Percentiles rank a stretch among this genome's conserved stretches.
phyloP scores from a whole-genome alignment of 345 rosid genomes.

The Linum trigynum region DNA sequence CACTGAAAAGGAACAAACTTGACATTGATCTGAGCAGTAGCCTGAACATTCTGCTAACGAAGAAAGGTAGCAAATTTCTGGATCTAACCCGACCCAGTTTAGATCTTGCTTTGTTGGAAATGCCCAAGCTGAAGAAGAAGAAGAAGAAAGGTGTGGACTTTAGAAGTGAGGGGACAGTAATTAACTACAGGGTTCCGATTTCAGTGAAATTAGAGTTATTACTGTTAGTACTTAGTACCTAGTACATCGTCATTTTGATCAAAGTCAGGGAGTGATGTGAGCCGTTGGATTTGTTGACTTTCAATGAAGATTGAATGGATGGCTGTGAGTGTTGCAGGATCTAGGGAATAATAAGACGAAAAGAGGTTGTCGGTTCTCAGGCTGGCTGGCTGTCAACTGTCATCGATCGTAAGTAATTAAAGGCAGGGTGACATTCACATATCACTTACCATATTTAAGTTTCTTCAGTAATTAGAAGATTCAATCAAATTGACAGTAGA shows the following conservation, averaged over 20 bases:
- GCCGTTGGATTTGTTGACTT: slow-evolving; percentile 11
- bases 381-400: too few species aligned
- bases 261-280: background rate
- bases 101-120: slow-evolving; percentile 10
- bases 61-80: slow-evolving; percentile 9
- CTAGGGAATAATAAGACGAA: background rate
- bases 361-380: background rate
- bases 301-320: background rate
- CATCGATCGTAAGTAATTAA: too few species aligned
- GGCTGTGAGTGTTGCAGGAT: background rate
- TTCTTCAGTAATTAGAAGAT: too few species aligned
- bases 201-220: background rate
- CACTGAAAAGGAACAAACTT: slow-evolving; percentile 20
- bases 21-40: slow-evolving; percentile 5
- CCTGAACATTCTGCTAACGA: slow-evolving; percentile 15
- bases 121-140: background rate
- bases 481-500: too few species aligned
- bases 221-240: background rate
- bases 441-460: too few species aligned
- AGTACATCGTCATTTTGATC: too few species aligned
- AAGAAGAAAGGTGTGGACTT: background rate
- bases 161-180: background rate
- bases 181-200: too few species aligned
- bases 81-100: slow-evolving; percentile 21
- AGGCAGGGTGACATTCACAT: too few species aligned